Conservation (phyloP, 164 flowering plant genomes). For the Platanus orientalis region DNA sequence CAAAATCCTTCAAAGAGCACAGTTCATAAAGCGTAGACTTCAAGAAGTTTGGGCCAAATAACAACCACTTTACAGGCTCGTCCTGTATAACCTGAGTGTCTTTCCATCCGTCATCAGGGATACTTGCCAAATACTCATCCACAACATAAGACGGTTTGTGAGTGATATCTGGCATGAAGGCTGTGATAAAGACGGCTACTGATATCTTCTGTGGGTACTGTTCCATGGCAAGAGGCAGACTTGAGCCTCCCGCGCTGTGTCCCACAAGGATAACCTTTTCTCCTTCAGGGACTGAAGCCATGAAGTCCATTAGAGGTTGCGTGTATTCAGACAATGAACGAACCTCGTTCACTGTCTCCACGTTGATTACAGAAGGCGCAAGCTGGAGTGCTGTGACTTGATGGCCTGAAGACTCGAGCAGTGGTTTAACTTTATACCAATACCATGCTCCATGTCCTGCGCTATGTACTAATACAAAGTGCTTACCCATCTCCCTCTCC, state of each 20-base stretch:
- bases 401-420: conserved; percentile 36
- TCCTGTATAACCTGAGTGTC: too few relatives aligned
- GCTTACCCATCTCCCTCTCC: conserved; percentile 16
- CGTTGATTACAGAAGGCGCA: conserved; percentile 33
- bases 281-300: conserved; percentile 24
- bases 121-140: too few relatives aligned
- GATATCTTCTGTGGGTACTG: conserved; percentile 21
- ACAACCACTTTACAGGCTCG: too few relatives aligned
- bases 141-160: conserved; percentile 21
- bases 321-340: conserved; percentile 22
- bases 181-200: conserved; percentile 23
- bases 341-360: conserved; percentile 14
- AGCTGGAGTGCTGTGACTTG: conserved; percentile 42
- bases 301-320: conserved; percentile 32
- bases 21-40: too few relatives aligned
- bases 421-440: conserved; percentile 48
- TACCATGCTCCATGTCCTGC: conserved; percentile 58
- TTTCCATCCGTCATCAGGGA: too few relatives aligned
- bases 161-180: conserved; percentile 24
- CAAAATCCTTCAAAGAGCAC: too few relatives aligned
- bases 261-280: conserved; percentile 38
- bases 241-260: conserved; percentile 30
- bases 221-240: conserved; percentile 28
- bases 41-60: too few relatives aligned
- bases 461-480: conserved; percentile 61